Conservation (phyloP, 345 rosid genomes). For the Eucalyptus curtisii region DNA sequence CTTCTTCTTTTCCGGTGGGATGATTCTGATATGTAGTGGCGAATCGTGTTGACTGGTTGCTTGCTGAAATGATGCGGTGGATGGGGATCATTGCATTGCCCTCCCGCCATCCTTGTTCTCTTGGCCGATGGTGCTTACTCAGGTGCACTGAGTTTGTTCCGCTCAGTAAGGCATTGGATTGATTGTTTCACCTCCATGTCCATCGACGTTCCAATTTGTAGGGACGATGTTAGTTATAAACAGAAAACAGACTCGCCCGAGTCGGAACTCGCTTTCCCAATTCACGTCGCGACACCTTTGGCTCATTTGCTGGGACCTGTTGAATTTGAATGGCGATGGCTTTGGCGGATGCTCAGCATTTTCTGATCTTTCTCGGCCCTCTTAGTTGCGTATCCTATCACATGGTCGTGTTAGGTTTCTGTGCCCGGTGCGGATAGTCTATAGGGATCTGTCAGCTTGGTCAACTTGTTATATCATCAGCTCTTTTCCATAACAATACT, state of each 20-base stretch:
- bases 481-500: background rate
- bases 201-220: background rate
- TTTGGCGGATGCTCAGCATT: background rate
- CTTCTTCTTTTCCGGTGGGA: background rate
- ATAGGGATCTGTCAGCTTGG: background rate
- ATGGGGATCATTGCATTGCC: background rate
- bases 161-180: background rate
- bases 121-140: background rate
- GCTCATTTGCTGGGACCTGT: background rate
- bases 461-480: background rate
- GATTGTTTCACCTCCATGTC: background rate
- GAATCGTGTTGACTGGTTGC: background rate
- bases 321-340: background rate
- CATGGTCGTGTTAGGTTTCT: background rate
- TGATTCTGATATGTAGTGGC: background rate
- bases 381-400: background rate
- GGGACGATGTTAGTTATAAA: background rate
- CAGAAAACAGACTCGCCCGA: background rate
- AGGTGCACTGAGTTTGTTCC: background rate
- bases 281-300: background rate
- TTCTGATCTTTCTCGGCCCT: background rate
- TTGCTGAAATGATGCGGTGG: background rate
- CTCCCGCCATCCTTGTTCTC: background rate
- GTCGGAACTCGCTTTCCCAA: background rate
- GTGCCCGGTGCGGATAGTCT: background rate